These are phyloP conservation scores for Daldinia decipiens DNA, from an alignment of 495 filamentous ascomycete species.

Conservation along the genomic window DNA sequence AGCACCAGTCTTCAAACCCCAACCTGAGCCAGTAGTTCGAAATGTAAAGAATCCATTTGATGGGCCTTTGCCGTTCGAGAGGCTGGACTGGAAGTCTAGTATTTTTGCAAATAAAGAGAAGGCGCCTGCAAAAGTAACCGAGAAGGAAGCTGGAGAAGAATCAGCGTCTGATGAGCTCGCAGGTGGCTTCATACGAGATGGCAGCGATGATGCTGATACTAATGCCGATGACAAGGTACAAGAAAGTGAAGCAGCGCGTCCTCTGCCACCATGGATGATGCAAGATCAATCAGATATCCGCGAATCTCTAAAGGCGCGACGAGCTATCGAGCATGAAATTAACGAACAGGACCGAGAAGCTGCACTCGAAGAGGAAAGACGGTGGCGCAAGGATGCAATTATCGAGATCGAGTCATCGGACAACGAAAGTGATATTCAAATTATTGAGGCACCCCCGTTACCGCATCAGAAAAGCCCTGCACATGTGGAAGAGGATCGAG, in stretches of 20 bases:
- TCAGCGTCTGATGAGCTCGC: slow-evolving; percentile 59
- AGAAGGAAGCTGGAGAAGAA: slow-evolving; percentile 36
- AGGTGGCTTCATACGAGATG: slow-evolving; percentile 73
- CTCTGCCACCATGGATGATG: slow-evolving; percentile 89
- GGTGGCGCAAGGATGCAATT: slow-evolving; percentile 46
- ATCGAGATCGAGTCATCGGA: slow-evolving; percentile 59
- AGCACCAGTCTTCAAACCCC: slow-evolving; percentile 32
- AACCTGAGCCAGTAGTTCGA: slow-evolving; percentile 38
- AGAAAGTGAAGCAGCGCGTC: slow-evolving; percentile 50
- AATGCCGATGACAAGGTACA: slow-evolving; percentile 52
- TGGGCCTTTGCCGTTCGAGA: slow-evolving; percentile 91
- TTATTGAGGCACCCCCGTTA: slow-evolving; percentile 59
- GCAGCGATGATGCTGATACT: slow-evolving; percentile 45
- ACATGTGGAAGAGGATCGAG: slow-evolving; percentile 15
- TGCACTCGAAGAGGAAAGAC: slow-evolving; percentile 59
- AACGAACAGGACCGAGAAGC: slow-evolving; percentile 63
- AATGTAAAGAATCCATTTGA: slow-evolving; percentile 68
- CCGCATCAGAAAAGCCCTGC: slow-evolving; percentile 20
- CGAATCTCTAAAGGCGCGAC: slow-evolving; percentile 60
- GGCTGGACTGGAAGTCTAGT: slow-evolving; percentile 73
- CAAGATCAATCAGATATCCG: slow-evolving; percentile 62
- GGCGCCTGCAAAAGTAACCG: slow-evolving; percentile 34
- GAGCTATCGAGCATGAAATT: slow-evolving; percentile 55
- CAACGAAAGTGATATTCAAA: slow-evolving; percentile 65
- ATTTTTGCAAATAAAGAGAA: slow-evolving; percentile 64